phyloP scores from a whole-genome alignment of 2,329 filamentous ascomycete species.

The Colletotrichum sp. region DNA sequence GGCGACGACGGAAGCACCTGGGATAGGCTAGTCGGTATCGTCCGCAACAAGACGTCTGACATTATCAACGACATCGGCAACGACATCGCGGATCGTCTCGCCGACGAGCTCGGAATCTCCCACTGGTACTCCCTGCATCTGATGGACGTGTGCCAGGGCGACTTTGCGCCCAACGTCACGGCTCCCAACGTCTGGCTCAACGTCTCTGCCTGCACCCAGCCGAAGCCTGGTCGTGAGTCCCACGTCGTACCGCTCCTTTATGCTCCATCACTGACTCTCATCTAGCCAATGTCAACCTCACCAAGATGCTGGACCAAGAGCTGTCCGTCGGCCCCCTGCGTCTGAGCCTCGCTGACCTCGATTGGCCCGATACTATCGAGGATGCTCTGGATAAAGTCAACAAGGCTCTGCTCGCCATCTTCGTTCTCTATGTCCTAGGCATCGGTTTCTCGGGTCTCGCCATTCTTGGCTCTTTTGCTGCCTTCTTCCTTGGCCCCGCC shows the following conservation, averaged over 20 bases:
- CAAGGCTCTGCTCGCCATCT: constrained; percentile 49
- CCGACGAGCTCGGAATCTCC: constrained; percentile 49
- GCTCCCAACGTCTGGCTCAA: constrained; percentile 41
- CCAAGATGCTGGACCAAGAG: constrained; percentile 49
- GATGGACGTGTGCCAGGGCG: constrained; percentile 51
- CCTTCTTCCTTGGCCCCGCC: constrained; percentile 35
- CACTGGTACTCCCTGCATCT: constrained; percentile 59
- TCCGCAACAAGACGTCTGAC: constrained; percentile 39
- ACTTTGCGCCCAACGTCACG: constrained; percentile 49
- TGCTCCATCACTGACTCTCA: background rate
- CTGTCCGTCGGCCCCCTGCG: constrained; percentile 49
- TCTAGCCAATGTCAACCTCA: constrained; percentile 50
- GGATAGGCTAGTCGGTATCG: constrained; percentile 27
- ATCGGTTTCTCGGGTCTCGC: constrained; percentile 46
- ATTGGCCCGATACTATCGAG: constrained; percentile 49
- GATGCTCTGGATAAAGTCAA: constrained; percentile 56
- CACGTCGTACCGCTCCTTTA: background rate
- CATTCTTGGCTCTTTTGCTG: constrained; percentile 43
- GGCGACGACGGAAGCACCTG: constrained; percentile 30
- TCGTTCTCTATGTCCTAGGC: constrained; percentile 53
- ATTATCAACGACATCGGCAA: constrained; percentile 44
- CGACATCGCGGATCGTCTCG: constrained; percentile 44
- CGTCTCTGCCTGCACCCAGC: constrained; percentile 49
- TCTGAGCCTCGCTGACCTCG: constrained; percentile 50
- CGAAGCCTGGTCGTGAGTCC: constrained; percentile 42